Base-by-base conservation (phyloP, 164 flowering plant genomes). In the Dillenia suffruticosa region DNA sequence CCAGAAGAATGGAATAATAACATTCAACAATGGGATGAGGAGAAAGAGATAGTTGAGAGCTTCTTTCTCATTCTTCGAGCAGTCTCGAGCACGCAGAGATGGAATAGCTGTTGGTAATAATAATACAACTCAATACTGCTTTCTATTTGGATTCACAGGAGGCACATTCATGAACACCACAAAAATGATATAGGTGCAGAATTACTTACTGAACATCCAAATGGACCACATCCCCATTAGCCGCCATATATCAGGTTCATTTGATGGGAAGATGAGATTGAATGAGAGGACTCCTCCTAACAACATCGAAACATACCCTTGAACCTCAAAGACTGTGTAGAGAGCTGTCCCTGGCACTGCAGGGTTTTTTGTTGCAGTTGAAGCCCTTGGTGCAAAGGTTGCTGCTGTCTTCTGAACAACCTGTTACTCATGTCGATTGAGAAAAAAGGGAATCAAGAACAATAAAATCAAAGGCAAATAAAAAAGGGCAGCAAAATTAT, bases 181-280 rank as follows among this genome's bases (percentile, higher is more conserved):
- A 51, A 22, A 24, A 11, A 15, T 24, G 54, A 44, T 10, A 19
- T 13, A 26, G 43, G 52, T 55, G 14, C 14, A 54, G 51, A 16
- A 54, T 9, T 53, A 80, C 98, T 87, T 80, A 93, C 98, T 90
- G 82, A 93, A 90, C 98, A 93, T 90, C 97, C 98, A 93, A 61
- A 93, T 85, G 55, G 98, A 93, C 98, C 98, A 93, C 98, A 93
- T 93, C 65, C 98, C 98, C 97, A 93, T 93, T 45, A 93, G 72
- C 74, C 98, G 84, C 98, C 98, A 93, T 43, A 93, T 62, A 69
- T 93, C 98, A 7, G 97, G 98, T 68, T 93, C 95, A 63, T 81
- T 84, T 19, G 97, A 93, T 55, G 97, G 95, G 69, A 93, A 90
- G 64, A 90, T 54, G 48, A 93, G 85, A 69, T 93, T 93, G 84